Evolutionary conservation across 306 rosid genomes (phyloP).

Genomic region (Potentilla sterilis): DNA sequence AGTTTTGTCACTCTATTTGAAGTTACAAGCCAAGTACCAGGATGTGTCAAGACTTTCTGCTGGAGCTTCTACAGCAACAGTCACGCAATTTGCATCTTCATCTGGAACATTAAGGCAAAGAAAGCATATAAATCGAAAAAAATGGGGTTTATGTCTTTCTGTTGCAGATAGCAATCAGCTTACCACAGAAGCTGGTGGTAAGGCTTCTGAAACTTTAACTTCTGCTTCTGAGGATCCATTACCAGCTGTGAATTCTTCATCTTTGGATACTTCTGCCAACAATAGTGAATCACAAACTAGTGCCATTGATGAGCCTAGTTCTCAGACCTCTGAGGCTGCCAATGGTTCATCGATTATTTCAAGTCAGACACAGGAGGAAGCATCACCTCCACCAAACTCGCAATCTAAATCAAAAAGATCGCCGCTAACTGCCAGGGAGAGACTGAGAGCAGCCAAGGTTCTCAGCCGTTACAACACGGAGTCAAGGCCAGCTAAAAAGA

Average conservation of each 20-base stretch:
- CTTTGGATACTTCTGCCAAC: constrained; percentile 22
- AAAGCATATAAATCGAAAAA: constrained; percentile 42
- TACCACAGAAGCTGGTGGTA: constrained; percentile 47
- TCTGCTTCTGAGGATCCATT: constrained; percentile 29
- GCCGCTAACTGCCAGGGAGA: constrained; percentile 70
- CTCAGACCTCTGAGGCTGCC: constrained; percentile 46
- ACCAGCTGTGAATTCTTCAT: constrained; percentile 27
- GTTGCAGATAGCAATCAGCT: constrained; percentile 67
- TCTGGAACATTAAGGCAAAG: constrained; percentile 34
- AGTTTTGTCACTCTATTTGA: constrained; percentile 35
- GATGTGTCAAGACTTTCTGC: constrained; percentile 47
- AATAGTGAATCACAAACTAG: constrained; percentile 36
- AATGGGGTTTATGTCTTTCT: constrained; percentile 38
- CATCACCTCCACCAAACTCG: constrained; percentile 29
- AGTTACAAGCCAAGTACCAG: constrained; percentile 54
- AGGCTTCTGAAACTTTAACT: constrained; percentile 38
- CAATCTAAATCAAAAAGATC: constrained; percentile 41
- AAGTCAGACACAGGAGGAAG: constrained; percentile 28
- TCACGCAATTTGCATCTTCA: constrained; percentile 39
- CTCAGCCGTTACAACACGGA: constrained; percentile 51
- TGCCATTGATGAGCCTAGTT: constrained; percentile 26
- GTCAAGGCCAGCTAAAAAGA: constrained; percentile 41
- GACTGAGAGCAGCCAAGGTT: constrained; percentile 81
- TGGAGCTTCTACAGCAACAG: constrained; percentile 48
- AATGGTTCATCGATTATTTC: constrained; percentile 34